Evolutionary conservation across 371 early-diverging fungal species (phyloP), one percentile per base, ranked within the genome.

Genomic region (Haplosporangium sp.): DNA sequence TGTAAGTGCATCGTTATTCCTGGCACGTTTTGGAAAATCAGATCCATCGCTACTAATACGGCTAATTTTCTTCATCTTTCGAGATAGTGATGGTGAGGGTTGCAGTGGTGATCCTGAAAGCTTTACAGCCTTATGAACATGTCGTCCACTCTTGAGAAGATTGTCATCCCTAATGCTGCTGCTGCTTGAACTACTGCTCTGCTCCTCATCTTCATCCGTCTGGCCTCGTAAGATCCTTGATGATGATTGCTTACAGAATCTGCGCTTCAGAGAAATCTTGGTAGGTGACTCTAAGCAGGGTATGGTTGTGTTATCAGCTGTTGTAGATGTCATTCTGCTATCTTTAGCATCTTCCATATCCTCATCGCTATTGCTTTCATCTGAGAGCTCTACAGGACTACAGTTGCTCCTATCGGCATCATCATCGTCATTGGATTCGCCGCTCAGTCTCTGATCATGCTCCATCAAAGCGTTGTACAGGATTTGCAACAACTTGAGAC

Each of bases 401-500:
- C 60, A 68, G 42, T 44, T 50, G 61, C 72, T 67, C 53, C 64
- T 64, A 13, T 42, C 19, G 15, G 27, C 61, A 34, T 4, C 40
- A 39, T 71, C 63, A 1, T 50, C 64, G 8, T 35, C 38, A 6
- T 34, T 50, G 38, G 5, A 27, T 15, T 65, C 60, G 2, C 50
- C 64, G 0, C 38, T 40, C 37, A 35, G 27, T 10, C 64, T 47
- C 27, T 76, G 63, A 11, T 70, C 63, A 6, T 50, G 71, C 6
- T 60, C 60, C 37, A 65, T 50, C 52, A 79, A 8, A 3, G 82
- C 82, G 37, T 74, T 75, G 63, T 57, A 75, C 19, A 75, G 17
- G 35, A 81, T 81, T 58, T 81, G 78, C 27, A 87, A 63, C 4
- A 89, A 52, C 48, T 88, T 88, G n/a, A 84, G 61, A 17, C 88